These are phyloP conservation scores for Pseudogymnoascus pannorum DNA, from an alignment of 2,329 filamentous ascomycete genomes.

Conservation along the genomic window DNA sequence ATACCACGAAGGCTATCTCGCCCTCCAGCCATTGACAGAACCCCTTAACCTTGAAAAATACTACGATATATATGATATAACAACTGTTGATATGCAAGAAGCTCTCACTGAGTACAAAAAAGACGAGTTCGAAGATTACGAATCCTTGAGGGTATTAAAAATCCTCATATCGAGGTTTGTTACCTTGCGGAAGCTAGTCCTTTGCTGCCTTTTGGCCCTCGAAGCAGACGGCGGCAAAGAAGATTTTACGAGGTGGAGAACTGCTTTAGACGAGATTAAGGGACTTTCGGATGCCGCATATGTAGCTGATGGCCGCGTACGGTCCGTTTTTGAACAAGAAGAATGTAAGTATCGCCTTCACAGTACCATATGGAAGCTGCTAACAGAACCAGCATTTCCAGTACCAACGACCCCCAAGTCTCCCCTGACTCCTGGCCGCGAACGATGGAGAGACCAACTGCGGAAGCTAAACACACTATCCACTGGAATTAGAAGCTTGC, in stretches of 20 bases:
- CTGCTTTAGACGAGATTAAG: constrained; percentile 68
- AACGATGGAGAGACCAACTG: constrained; percentile 79
- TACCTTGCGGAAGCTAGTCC: constrained; percentile 71
- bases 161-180: constrained; percentile 74
- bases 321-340: constrained; percentile 66
- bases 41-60: constrained; percentile 83
- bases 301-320: constrained; percentile 57
- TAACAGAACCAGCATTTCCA: constrained; percentile 41
- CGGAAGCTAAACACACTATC: constrained; percentile 84
- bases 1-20: constrained; percentile 62
- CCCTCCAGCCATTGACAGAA: constrained; percentile 66
- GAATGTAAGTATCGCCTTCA: constrained; percentile 51
- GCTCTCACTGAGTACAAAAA: constrained; percentile 58
- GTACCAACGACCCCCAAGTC: constrained; percentile 49
- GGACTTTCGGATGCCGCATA: constrained; percentile 55
- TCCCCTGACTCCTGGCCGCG: constrained; percentile 63
- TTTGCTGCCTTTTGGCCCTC: constrained; percentile 83
- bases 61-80: constrained; percentile 81
- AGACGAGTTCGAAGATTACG: constrained; percentile 64
- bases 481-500: constrained; percentile 80
- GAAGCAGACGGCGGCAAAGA: constrained; percentile 71
- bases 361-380: constrained; percentile 12
- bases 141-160: constrained; percentile 74
- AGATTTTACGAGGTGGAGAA: constrained; percentile 73
- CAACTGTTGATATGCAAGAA: constrained; percentile 63